These are phyloP conservation scores for Cytospora leucostoma DNA, from an alignment of 2,329 filamentous ascomycete genomes.

Conservation along the genomic window DNA sequence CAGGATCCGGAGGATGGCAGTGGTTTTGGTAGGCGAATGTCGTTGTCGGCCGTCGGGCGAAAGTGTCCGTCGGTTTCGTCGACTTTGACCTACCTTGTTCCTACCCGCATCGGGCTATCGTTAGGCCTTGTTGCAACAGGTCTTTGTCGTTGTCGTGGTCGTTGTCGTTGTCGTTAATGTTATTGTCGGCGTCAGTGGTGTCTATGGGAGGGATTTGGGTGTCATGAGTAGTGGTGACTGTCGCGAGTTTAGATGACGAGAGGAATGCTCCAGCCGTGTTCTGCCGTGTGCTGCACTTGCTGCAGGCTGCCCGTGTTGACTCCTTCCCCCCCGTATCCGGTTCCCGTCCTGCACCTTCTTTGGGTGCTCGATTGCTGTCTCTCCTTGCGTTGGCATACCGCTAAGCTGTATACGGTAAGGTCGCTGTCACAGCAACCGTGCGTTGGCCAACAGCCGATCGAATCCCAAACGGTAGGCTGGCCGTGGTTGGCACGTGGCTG, in stretches of 20 bases:
- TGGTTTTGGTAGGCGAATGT: constrained; percentile 7
- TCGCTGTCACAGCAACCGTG: constrained; percentile 34
- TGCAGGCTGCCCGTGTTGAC: constrained; percentile 17
- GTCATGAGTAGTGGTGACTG: not conserved
- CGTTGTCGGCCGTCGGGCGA: constrained; percentile 18
- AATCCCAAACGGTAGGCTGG: not conserved
- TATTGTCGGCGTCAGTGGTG: not conserved
- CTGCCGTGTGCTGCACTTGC: constrained; percentile 1
- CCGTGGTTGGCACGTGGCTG: constrained; percentile 5
- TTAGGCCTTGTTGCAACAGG: constrained; percentile 21
- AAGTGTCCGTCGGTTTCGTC: constrained; percentile 12
- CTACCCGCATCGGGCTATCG: constrained; percentile 23
- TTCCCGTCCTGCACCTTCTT: constrained; percentile 10
- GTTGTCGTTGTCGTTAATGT: not conserved
- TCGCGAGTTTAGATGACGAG: constrained; percentile 4
- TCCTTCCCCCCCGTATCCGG: constrained; percentile 2
- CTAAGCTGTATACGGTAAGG: constrained; percentile 28
- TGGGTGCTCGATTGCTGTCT: constrained; percentile 5
- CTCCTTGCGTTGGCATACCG: constrained; percentile 31
- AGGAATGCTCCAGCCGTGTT: constrained; percentile 1
- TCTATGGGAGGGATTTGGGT: not conserved
- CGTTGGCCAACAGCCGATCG: constrained; percentile 10
- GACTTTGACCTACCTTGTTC: constrained; percentile 19
- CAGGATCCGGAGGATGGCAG: constrained; percentile 6
- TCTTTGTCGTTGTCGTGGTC: constrained; percentile 10